phyloP scores from a whole-genome alignment of 2,329 filamentous ascomycete genomes.

The Colletotrichum melonis region DNA sequence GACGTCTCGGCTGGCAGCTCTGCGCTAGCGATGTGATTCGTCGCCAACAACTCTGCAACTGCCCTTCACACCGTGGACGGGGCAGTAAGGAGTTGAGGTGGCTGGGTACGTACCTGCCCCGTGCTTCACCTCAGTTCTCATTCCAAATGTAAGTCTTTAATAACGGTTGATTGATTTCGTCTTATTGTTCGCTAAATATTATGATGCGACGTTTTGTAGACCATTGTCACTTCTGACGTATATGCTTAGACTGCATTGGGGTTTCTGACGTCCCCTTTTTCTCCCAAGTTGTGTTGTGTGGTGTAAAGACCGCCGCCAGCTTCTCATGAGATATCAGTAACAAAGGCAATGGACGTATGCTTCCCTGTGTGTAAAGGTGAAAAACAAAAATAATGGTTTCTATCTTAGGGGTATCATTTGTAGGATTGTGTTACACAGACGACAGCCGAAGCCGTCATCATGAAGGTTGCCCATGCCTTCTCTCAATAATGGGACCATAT shows the following conservation, averaged over 20 bases:
- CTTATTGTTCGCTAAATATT: neutral
- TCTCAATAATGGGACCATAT: neutral
- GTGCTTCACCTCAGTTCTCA: neutral
- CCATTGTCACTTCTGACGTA: neutral
- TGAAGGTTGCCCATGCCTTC: neutral
- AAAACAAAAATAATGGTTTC: neutral
- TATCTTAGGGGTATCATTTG: neutral
- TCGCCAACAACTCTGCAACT: neutral
- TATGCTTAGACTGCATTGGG: neutral
- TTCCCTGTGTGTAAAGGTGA: neutral
- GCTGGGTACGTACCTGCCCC: constrained; percentile 23
- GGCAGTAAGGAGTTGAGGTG: neutral
- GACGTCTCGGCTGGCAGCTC: constrained; percentile 29
- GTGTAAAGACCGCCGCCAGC: no score
- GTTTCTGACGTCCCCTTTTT: neutral
- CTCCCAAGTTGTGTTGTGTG: neutral
- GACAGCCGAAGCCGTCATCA: neutral
- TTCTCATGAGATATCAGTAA: no score
- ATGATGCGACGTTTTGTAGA: neutral
- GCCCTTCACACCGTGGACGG: neutral
- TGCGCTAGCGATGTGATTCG: constrained; percentile 35
- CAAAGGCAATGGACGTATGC: neutral
- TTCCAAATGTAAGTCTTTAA: no score
- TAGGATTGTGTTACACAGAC: neutral
- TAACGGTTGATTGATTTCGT: neutral